Evolutionary conservation across 768 basidiomycete genomes (phyloP), one percentile per base, ranked within the genome.

Genomic region (Saitozyma sp.): DNA sequence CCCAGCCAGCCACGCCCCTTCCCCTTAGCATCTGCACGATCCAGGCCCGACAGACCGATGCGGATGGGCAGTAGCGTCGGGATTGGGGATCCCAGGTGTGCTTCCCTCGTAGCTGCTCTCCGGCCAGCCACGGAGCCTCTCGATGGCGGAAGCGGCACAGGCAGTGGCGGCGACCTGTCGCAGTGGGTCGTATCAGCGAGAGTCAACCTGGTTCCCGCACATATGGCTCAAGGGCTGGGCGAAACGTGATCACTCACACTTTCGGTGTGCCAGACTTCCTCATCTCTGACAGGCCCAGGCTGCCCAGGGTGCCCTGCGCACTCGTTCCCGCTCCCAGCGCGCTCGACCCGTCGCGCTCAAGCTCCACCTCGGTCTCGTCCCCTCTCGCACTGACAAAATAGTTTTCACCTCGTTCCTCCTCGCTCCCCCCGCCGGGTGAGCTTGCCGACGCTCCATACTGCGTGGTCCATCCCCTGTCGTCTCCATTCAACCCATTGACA

Each of bases 371-470:
- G 7, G 73, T 70, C 38, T 67, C 65, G 0, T 60, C 66, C 5
- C 62, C 68, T 17, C 43, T 41, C 2, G 48, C n/a, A 37, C 58
- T 54, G 11, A 68, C 64, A 43, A 71, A 65, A 29, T 62, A 70
- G 50, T 74, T 64, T 14, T 58, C 50, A 16, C 49, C 59, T 38
- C 48, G 46, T 41, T 70, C 70, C 39, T 50, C 57, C 11, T 42
- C 64, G 54, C 68, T 72, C 5, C 50, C 39, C 42, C 64, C 66
- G 16, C 51, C 63, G 5, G 58, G 62, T 6, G 64, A 63, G 48
- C 70, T 72, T 0, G 70, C 73, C 8, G 64, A 66, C 11, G 68
- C 70, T 11, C 70, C 69, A 59, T 71, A 74, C 42, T 57, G 52
- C 45, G 65, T 67, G 37, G 7, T 59, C 20, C 49, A 43, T 59